phyloP scores from a whole-genome alignment of 2,329 filamentous ascomycete species.

The Fusarium continuum region DNA sequence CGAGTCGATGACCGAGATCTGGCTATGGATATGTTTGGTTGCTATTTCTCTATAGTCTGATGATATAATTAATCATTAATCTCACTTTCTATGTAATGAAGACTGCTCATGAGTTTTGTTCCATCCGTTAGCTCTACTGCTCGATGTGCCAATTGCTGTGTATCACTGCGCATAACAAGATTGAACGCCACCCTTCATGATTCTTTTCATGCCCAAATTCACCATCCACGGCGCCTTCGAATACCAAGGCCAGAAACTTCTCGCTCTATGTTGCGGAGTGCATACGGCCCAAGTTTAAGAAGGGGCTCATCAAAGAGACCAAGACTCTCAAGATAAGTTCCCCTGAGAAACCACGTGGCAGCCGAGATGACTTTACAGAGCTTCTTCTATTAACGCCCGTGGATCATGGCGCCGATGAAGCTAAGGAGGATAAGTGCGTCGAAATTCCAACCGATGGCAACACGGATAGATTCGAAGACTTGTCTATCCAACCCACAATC shows the following conservation, averaged over 20 bases:
- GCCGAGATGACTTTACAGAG: slow-evolving; percentile 84
- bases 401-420: slow-evolving; percentile 80
- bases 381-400: slow-evolving; percentile 84
- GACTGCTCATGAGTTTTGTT: too few species aligned
- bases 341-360: slow-evolving; percentile 70
- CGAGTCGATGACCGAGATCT: slow-evolving; percentile 1
- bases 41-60: slow-evolving; percentile 3
- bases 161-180: too few species aligned
- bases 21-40: slow-evolving; percentile 6
- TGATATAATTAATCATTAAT: too few species aligned
- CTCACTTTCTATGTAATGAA: too few species aligned
- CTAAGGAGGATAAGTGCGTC: slow-evolving; percentile 75
- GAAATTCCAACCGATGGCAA: slow-evolving; percentile 77
- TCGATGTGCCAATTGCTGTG: too few species aligned
- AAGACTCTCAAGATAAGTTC: slow-evolving; percentile 69
- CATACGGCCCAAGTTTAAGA: slow-evolving; percentile 76
- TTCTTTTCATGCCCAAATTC: too few species aligned
- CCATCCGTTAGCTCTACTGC: too few species aligned
- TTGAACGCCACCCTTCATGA: too few species aligned
- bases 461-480: slow-evolving; percentile 63
- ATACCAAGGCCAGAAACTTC: slow-evolving; percentile 87
- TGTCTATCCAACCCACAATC: slow-evolving; percentile 83
- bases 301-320: slow-evolving; percentile 63
- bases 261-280: slow-evolving; percentile 77
- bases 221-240: slow-evolving; percentile 88